A percentile compares a stretch with the other conserved stretches of the same genome.
Evolutionary conservation across 2,329 filamentous ascomycete species (phyloP).

Genomic region (Claviceps sp.): DNA sequence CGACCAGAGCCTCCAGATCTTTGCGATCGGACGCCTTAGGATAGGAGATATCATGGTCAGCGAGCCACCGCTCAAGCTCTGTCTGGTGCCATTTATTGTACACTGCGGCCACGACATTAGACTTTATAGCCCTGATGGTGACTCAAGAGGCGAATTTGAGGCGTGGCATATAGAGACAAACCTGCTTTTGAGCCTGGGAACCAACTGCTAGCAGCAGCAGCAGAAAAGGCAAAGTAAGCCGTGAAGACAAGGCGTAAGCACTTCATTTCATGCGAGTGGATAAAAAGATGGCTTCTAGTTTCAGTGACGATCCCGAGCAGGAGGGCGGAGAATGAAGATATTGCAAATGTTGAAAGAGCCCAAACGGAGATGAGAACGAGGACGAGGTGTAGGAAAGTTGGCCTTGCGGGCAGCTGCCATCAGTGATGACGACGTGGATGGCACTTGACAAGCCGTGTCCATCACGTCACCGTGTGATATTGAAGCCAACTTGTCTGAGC

Average conservation of each 20-base stretch:
- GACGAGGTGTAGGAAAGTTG: neutral
- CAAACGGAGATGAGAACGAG: neutral
- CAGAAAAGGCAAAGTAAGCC: slow-evolving; percentile 58
- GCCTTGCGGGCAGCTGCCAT: neutral
- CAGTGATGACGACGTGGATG: slow-evolving; percentile 1
- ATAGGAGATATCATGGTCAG: slow-evolving; percentile 82
- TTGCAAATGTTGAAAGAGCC: neutral
- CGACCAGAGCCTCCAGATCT: slow-evolving; percentile 82
- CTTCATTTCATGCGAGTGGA: slow-evolving; percentile 54
- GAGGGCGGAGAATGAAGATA: neutral
- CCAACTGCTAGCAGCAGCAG: slow-evolving; percentile 64
- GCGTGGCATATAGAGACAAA: slow-evolving; percentile 30
- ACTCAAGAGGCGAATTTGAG: too few species aligned
- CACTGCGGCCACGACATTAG: slow-evolving; percentile 33
- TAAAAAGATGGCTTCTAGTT: neutral
- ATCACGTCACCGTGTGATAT: slow-evolving; percentile 8
- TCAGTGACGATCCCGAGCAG: neutral
- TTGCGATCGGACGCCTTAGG: slow-evolving; percentile 85
- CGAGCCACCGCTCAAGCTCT: slow-evolving; percentile 92
- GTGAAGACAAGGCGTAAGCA: slow-evolving; percentile 58
- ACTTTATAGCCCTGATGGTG: neutral
- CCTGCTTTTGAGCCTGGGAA: slow-evolving; percentile 63
- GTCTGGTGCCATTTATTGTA: slow-evolving; percentile 99
- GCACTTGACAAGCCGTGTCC: slow-evolving; percentile 1
- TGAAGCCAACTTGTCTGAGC: neutral